Evolutionary conservation across 2,329 filamentous ascomycete genomes (phyloP), one percentile per base, ranked within the genome.

Genomic region (Arthrobotrys iridis): DNA sequence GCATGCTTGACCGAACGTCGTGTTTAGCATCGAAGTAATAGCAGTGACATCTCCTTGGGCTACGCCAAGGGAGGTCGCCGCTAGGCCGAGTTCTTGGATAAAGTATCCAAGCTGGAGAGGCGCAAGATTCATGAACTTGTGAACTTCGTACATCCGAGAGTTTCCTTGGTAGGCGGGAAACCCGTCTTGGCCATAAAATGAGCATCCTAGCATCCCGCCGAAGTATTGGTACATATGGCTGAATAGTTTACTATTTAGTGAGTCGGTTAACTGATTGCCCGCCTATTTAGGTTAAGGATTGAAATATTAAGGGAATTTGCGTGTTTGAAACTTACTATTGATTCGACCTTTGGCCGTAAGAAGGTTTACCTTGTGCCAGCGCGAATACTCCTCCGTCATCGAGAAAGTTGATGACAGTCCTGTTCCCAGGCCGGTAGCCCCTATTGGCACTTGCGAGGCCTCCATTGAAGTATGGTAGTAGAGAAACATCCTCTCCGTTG

Each of bases 191-290:
- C 85, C 85, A 80, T 86, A 84, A 79, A 81, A 76, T 60, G 84
- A 84, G 82, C 87, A 89, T 78, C 85, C 86, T 41, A 89, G 84
- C 20, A 89, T 83, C 22, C 82, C 82, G 58, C 86, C 87, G 79
- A 89, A 89, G 83, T 86, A 89, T 77, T 86, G 81, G 82, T 89
- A 89, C 37, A 89, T 82, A 79, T 89, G 88, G 46, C 86, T 89
- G 75, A 89, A 81, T 65, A 89, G 85, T 75, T 83, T 83, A 80
- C 86, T 87, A 70, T 2, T 22, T 4, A 45, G 24, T 57, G 57
- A 68, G 64, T 62, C 30, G 57, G 8, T 30, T 20, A 66, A 24
- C n/a, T 45, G 2, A 10, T 20, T 43, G 7, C 8, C 20, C 7
- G 7, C 15, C 10, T 18, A 11, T 8, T 30, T 13, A n/a, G 10